Evolutionary conservation across 2,329 filamentous ascomycete species (phyloP).

Genomic region (Aspergillus versicolor): DNA sequence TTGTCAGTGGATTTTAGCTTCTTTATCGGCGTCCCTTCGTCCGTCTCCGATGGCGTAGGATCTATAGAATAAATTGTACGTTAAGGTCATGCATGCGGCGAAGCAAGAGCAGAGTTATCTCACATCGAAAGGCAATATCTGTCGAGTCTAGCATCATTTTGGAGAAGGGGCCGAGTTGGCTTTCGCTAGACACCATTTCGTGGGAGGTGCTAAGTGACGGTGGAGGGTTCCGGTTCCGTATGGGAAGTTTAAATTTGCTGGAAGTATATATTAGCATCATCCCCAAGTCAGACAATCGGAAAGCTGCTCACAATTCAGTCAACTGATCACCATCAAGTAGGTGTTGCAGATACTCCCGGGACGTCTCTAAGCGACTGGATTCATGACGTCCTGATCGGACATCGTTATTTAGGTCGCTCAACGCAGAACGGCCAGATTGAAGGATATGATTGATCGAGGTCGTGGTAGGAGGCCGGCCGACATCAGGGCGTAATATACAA

Average conservation of each 20-base stretch:
- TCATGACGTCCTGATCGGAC: constrained; percentile 55
- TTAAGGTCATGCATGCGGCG: neutral
- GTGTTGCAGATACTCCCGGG: constrained; percentile 71
- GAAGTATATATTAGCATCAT: constrained; percentile 15
- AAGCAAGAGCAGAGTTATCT: constrained; percentile 15
- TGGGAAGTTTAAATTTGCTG: constrained; percentile 44
- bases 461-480: constrained; percentile 41
- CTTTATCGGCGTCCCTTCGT: constrained; percentile 22
- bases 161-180: constrained; percentile 53
- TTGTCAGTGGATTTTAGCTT: constrained; percentile 25
- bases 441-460: constrained; percentile 49
- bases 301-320: constrained; percentile 42
- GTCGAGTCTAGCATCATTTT: constrained; percentile 53
- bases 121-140: constrained; percentile 46
- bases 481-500: constrained; percentile 43
- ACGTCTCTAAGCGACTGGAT: constrained; percentile 68
- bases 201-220: constrained; percentile 20
- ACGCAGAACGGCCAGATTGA: constrained; percentile 49
- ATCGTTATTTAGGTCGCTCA: constrained; percentile 72
- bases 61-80: constrained; percentile 29
- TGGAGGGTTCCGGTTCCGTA: constrained; percentile 22
- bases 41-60: constrained; percentile 29
- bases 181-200: constrained; percentile 24
- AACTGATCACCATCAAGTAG: constrained; percentile 69
- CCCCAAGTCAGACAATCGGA: constrained; percentile 5